A percentile compares a stretch with the other conserved stretches of the same genome.
Evolutionary conservation across 108 stramenopile species (phyloP).

Genomic region (Parietichytrium sp.): DNA sequence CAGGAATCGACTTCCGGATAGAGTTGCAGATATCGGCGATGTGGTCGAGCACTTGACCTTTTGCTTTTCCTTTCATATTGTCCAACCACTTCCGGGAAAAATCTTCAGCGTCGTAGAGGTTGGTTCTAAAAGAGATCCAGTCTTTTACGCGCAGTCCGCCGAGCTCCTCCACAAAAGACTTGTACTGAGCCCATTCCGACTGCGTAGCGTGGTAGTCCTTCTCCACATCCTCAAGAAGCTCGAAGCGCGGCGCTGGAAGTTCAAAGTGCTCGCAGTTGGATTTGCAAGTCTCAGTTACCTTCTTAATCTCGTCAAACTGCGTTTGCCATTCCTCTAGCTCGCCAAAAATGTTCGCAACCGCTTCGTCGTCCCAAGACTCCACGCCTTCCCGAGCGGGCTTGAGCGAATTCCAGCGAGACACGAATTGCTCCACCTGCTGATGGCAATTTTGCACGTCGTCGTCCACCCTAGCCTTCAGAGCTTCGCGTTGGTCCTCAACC

Average conservation of each 20-base stretch:
- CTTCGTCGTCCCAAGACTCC: slow-evolving; percentile 45
- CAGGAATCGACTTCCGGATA: slow-evolving; percentile 57
- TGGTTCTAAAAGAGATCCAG: slow-evolving; percentile 64
- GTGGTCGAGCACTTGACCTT: slow-evolving; percentile 46
- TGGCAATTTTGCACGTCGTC: slow-evolving; percentile 47
- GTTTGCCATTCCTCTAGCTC: slow-evolving; percentile 57
- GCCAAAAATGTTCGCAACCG: slow-evolving; percentile 48
- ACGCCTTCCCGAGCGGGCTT: slow-evolving; percentile 51
- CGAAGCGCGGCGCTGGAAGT: slow-evolving; percentile 55
- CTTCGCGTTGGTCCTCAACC: slow-evolving; percentile 65
- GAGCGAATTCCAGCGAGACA: slow-evolving; percentile 54
- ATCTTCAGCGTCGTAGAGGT: slow-evolving; percentile 64
- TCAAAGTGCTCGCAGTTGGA: slow-evolving; percentile 58
- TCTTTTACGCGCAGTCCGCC: slow-evolving; percentile 48
- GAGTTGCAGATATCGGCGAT: slow-evolving; percentile 50
- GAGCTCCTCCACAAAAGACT: slow-evolving; percentile 53
- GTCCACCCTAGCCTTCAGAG: slow-evolving; percentile 56
- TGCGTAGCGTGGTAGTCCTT: slow-evolving; percentile 46
- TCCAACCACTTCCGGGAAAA: slow-evolving; percentile 60
- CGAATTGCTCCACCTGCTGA: slow-evolving; percentile 56
- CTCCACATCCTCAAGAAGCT: slow-evolving; percentile 53
- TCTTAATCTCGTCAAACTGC: slow-evolving; percentile 54
- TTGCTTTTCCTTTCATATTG: slow-evolving; percentile 48
- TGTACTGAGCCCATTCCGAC: slow-evolving; percentile 52
- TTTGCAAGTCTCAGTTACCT: slow-evolving; percentile 39